A percentile compares a stretch with the other conserved stretches of the same genome.
phyloP scores from a whole-genome alignment of 148 eudicot species.

The Rhododendron vialii region DNA sequence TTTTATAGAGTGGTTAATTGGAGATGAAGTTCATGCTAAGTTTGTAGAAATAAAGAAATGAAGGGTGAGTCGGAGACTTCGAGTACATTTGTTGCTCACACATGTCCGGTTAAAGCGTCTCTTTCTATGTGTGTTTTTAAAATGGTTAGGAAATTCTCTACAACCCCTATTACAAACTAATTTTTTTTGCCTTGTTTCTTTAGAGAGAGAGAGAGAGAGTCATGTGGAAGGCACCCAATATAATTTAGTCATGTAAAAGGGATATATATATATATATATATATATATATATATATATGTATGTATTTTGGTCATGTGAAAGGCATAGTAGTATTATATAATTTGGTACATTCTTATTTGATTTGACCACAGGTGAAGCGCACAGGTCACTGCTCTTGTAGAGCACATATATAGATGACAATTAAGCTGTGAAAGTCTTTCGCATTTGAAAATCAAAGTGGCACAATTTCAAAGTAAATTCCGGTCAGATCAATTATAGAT shows the following conservation, averaged over 20 bases:
- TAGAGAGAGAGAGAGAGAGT: not conserved
- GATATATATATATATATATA: not conserved
- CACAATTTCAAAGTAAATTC: not conserved
- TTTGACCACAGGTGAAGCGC: not conserved
- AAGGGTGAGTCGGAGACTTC: not conserved
- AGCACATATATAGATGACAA: not conserved
- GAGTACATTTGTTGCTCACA: not conserved
- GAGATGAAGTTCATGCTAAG: not conserved
- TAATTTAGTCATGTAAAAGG: not conserved
- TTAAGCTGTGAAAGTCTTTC: not conserved
- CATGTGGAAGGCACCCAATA: not conserved
- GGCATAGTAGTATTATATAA: not conserved
- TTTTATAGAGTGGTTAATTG: not conserved
- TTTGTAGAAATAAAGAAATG: not conserved
- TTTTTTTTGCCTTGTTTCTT: not conserved
- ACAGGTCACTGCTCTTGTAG: not conserved
- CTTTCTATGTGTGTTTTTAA: not conserved
- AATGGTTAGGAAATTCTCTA: not conserved
- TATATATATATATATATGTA: no score
- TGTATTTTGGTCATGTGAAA: not conserved
- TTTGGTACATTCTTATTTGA: not conserved
- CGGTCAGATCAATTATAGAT: not conserved
- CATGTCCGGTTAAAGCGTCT: slow-evolving; percentile 1
- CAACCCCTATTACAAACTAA: not conserved
- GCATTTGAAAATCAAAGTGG: not conserved